Evolutionary conservation across 768 basidiomycete species (phyloP).

Genomic region (Xerocomellus chrysenteron): DNA sequence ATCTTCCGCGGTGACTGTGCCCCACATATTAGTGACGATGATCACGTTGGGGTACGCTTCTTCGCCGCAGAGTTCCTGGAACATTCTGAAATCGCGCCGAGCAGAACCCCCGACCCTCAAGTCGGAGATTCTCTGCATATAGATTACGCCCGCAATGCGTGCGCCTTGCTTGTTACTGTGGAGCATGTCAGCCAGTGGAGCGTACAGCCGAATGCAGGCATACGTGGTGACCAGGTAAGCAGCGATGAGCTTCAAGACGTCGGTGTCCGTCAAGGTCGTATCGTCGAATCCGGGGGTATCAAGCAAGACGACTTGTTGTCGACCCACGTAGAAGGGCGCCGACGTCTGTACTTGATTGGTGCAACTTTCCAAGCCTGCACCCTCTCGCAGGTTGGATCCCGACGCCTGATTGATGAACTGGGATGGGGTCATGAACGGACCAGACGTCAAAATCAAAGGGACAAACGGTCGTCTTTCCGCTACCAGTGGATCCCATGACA

Average conservation of each 20-base stretch:
- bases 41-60: constrained; percentile 49
- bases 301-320: constrained; percentile 45
- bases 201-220: not conserved
- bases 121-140: constrained; percentile 54
- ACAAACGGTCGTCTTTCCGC: constrained; percentile 36
- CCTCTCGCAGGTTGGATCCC: constrained; percentile 32
- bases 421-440: constrained; percentile 1
- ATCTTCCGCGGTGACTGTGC: constrained; percentile 35
- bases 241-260: constrained; percentile 52
- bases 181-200: constrained; percentile 9
- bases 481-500: constrained; percentile 36
- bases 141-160: constrained; percentile 49
- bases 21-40: constrained; percentile 57
- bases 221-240: constrained; percentile 35
- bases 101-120: constrained; percentile 48
- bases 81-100: constrained; percentile 49
- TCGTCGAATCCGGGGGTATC: constrained; percentile 69
- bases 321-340: constrained; percentile 24
- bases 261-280: constrained; percentile 47
- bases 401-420: constrained; percentile 40
- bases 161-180: constrained; percentile 35
- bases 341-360: constrained; percentile 36
- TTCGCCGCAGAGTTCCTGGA: constrained; percentile 53
- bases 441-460: not conserved
- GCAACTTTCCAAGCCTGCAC: constrained; percentile 36